Base-by-base conservation (phyloP, 2,329 filamentous ascomycete genomes). In the Rutstroemia sp. region DNA sequence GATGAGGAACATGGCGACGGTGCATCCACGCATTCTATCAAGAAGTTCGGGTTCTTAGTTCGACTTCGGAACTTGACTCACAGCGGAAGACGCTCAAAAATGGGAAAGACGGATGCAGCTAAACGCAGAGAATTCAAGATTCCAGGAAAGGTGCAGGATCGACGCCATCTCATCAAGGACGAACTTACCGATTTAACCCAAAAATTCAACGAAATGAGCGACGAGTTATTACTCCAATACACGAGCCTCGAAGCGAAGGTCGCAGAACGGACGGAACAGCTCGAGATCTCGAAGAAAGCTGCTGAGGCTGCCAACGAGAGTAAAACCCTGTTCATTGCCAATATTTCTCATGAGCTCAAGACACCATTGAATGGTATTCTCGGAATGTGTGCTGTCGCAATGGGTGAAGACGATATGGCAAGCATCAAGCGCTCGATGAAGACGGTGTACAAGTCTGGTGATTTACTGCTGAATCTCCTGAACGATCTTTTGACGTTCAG, bases 301-400 rank as follows among this genome's bases (percentile, higher is more conserved):
- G 92, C 92, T 1, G 92, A 96, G 71, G 88, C 89, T n/a, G 92
- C 92, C 3, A 96, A 96, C 65, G 89, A 96, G 72, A 95, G 89
- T 77, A 99, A 99, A 74, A 97, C 94, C 0, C 77, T 97, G 8
- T 97, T 97, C 73, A 95, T 99, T 61, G 94, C 94, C 17, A 97
- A 97, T 65, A 96, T 97, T 51, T 87, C 83, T 1, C 83, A 53
- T 5, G 55, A 53, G 37, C 21, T 57, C 2, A 47, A 48, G n/a
- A 54, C 94, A 1, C 94, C 94, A 0, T 78, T 97, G 57, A 97
- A 97, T 67, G 94, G 92, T 12, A 96, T 97, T 49, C 78, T 99
- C 65, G 94, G 94, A 58, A 94, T 96, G 87, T 92, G 87, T 63
- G 88, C 90, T 0, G 87, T 96, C 0, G 94, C 89, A 71, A 94